These are phyloP conservation scores for Pythium biforme DNA, from an alignment of 352 stramenopile genomes.

Conservation along the genomic window DNA sequence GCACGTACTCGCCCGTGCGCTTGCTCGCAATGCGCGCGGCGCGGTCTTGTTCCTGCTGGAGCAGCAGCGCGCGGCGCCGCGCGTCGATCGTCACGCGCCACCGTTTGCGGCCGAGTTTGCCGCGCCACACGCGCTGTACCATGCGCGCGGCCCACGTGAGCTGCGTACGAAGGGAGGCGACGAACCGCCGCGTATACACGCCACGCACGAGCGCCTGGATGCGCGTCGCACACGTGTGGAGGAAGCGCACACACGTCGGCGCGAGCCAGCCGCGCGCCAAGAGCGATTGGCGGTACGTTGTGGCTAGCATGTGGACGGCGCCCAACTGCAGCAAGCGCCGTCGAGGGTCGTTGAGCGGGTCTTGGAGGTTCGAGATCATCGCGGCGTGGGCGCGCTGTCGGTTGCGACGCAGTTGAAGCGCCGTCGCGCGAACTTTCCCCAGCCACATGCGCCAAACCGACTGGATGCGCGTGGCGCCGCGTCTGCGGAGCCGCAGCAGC, in stretches of 20 bases:
- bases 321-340: constrained; percentile 56
- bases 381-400: constrained; percentile 32
- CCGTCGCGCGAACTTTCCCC: constrained; percentile 48
- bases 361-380: constrained; percentile 23
- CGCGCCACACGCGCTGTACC: constrained; percentile 64
- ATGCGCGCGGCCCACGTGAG: constrained; percentile 33
- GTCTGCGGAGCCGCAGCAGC: constrained; percentile 34
- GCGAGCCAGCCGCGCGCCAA: constrained; percentile 53
- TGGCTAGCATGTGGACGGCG: constrained; percentile 45
- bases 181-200: constrained; percentile 39
- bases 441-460: constrained; percentile 79
- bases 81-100: constrained; percentile 57
- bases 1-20: constrained; percentile 53
- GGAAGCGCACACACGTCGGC: constrained; percentile 44
- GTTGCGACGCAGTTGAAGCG: constrained; percentile 38
- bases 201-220: constrained; percentile 69
- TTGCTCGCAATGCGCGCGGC: constrained; percentile 57
- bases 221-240: constrained; percentile 38
- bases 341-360: not conserved
- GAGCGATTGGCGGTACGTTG: constrained; percentile 49
- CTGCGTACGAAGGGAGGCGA: constrained; percentile 30
- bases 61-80: constrained; percentile 37
- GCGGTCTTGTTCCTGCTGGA: constrained; percentile 60
- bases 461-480: constrained; percentile 58
- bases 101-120: constrained; percentile 48